These are phyloP conservation scores for Sugiyamaella paludigena DNA, from an alignment of 1,139 yeast species.

Conservation along the genomic window DNA sequence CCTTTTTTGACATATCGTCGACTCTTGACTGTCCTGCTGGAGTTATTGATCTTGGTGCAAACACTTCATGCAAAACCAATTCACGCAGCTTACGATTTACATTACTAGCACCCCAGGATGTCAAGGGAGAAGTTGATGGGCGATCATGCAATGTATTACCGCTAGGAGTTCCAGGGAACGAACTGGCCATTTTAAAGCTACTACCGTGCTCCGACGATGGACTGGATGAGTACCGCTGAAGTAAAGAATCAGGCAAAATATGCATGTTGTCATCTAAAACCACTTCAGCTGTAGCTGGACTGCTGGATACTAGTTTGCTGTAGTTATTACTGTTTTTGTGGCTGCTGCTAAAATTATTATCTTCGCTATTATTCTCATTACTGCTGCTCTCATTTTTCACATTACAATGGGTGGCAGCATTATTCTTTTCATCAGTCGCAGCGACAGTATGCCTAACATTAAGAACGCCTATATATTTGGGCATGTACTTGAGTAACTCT, in stretches of 20 bases:
- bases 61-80: slow-evolving; percentile 64
- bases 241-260: slow-evolving; percentile 76
- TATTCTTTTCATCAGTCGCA: slow-evolving; percentile 3
- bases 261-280: slow-evolving; percentile 85
- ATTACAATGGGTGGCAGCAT: background rate
- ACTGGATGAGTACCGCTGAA: slow-evolving; percentile 60
- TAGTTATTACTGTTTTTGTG: background rate
- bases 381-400: background rate
- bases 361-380: background rate
- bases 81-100: slow-evolving; percentile 66
- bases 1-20: slow-evolving; percentile 1
- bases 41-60: slow-evolving; percentile 47
- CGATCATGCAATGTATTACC: slow-evolving; percentile 10
- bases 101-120: slow-evolving; percentile 57
- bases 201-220: slow-evolving; percentile 45
- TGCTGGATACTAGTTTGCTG: background rate
- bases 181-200: slow-evolving; percentile 5
- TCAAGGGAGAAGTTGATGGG: slow-evolving; percentile 15
- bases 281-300: slow-evolving; percentile 50
- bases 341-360: background rate
- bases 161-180: slow-evolving; percentile 13
- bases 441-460: slow-evolving; percentile 74
- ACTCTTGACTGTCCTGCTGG: slow-evolving; percentile 3
- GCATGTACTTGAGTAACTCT: slow-evolving; percentile 80
- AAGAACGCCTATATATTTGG: slow-evolving; percentile 87